Conservation (phyloP, 345 rosid species). For the Viola odorata region DNA sequence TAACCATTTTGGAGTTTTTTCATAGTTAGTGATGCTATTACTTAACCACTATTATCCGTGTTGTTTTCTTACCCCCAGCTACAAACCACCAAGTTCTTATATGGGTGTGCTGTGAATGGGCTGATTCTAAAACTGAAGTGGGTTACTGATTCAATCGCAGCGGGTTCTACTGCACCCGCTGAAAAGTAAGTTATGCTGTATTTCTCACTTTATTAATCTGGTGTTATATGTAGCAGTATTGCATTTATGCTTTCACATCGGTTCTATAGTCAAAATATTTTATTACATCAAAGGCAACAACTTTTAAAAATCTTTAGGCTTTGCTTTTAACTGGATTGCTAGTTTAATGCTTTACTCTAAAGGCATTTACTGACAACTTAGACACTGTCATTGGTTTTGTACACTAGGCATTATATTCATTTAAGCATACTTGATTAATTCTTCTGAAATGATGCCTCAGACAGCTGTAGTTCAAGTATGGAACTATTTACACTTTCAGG, state of each 20-base stretch:
- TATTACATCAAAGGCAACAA: background rate
- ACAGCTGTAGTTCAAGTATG: no score
- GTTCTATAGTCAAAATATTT: background rate
- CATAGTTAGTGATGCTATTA: background rate
- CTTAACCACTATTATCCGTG: background rate
- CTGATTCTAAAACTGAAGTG: slow-evolving; percentile 42
- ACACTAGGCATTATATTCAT: no score
- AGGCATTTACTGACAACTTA: background rate
- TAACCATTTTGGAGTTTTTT: background rate
- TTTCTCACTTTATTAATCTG: no score
- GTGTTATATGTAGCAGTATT: background rate
- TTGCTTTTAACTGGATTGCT: background rate
- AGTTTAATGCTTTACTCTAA: background rate
- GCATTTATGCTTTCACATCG: background rate
- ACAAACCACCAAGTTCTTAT: slow-evolving; percentile 52
- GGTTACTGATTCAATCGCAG: slow-evolving; percentile 51
- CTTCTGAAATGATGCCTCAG: no score
- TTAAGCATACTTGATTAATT: no score
- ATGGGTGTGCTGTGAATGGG: slow-evolving; percentile 53
- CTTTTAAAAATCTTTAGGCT: background rate
- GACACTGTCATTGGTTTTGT: background rate
- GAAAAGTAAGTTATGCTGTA: slow-evolving; percentile 36
- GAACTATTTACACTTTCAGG: no score
- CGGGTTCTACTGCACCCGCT: slow-evolving; percentile 36
- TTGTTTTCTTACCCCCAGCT: slow-evolving; percentile 28